Evolutionary conservation across 2,329 filamentous ascomycete genomes (phyloP).

Genomic region (Ascochyta rabiei): DNA sequence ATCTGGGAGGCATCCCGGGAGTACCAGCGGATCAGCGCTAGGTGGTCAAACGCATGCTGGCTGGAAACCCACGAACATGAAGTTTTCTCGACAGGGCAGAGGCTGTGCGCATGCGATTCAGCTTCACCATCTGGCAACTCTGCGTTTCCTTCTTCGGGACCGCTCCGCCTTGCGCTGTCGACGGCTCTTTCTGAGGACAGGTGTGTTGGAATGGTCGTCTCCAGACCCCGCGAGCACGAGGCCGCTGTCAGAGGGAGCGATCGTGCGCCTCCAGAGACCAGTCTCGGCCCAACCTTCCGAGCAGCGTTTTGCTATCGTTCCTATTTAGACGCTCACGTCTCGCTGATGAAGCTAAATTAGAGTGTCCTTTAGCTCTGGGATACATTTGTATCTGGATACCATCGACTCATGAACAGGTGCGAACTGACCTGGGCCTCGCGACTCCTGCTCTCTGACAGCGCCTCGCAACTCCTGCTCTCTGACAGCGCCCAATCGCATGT

Average conservation of each 20-base stretch:
- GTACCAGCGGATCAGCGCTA: not conserved
- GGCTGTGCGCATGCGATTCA: not conserved
- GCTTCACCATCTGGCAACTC: conserved; percentile 5
- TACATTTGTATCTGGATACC: not conserved
- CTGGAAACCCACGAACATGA: not conserved
- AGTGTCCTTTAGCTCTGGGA: not conserved
- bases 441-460: not conserved
- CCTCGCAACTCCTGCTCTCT: not conserved
- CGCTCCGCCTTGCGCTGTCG: conserved; percentile 1
- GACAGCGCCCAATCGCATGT: conserved; percentile 1
- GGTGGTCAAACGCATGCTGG: not conserved
- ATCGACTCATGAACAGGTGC: not conserved
- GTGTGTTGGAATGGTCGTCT: conserved; percentile 6
- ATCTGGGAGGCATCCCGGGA: conserved; percentile 1
- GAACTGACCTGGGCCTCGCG: not conserved
- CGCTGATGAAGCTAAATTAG: not conserved
- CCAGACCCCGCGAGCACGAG: conserved; percentile 5
- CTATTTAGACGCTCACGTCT: not conserved
- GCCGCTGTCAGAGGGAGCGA: conserved; percentile 6
- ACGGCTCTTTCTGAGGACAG: not conserved
- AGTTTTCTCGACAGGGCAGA: not conserved
- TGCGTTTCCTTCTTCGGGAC: not conserved
- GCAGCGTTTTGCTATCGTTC: not conserved
- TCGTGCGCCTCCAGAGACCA: not conserved
- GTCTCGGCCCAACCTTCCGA: conserved; percentile 7